Percentiles rank a stretch among this genome's conserved stretches.
These are phyloP conservation scores for Salix udensis DNA, from an alignment of 345 rosid species.

Conservation along the genomic window DNA sequence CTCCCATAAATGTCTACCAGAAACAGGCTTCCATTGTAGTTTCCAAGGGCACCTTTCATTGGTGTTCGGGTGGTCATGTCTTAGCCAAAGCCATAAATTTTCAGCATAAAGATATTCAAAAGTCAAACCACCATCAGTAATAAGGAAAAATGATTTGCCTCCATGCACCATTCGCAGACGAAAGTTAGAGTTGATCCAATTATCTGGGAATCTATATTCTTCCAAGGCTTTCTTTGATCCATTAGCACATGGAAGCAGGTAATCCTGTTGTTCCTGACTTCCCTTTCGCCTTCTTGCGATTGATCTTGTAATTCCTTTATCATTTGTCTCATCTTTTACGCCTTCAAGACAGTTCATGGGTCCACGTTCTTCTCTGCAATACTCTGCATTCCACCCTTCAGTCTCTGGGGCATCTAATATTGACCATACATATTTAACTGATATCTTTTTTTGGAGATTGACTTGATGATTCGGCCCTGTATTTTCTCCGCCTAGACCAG, in stretches of 20 bases:
- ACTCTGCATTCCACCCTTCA: slow-evolving; percentile 76
- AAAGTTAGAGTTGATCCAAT: slow-evolving; percentile 41
- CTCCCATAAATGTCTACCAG: slow-evolving; percentile 50
- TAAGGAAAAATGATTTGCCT: slow-evolving; percentile 53
- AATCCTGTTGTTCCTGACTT: slow-evolving; percentile 38
- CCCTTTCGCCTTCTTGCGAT: slow-evolving; percentile 46
- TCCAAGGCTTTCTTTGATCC: slow-evolving; percentile 6
- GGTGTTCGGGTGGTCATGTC: slow-evolving; percentile 62
- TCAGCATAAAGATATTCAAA: slow-evolving; percentile 61
- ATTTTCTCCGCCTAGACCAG: slow-evolving; percentile 58
- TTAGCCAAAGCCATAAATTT: slow-evolving; percentile 60
- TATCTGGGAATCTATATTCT: slow-evolving; percentile 33
- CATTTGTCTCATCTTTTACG: slow-evolving; percentile 49
- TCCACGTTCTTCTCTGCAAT: slow-evolving; percentile 67
- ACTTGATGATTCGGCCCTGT: slow-evolving; percentile 44
- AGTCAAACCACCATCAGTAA: slow-evolving; percentile 49
- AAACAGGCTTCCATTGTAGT: slow-evolving; percentile 64
- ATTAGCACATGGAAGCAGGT: slow-evolving; percentile 30
- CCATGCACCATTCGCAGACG: slow-evolving; percentile 54
- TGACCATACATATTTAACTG: slow-evolving; percentile 47
- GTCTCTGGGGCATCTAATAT: slow-evolving; percentile 57
- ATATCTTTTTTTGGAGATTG: slow-evolving; percentile 36
- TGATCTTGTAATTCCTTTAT: slow-evolving; percentile 35
- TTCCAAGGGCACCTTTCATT: slow-evolving; percentile 52
- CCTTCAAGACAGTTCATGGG: slow-evolving; percentile 54